These are phyloP conservation scores for Mariannaea elegans DNA, from an alignment of 2,329 filamentous ascomycete species.

Conservation along the genomic window DNA sequence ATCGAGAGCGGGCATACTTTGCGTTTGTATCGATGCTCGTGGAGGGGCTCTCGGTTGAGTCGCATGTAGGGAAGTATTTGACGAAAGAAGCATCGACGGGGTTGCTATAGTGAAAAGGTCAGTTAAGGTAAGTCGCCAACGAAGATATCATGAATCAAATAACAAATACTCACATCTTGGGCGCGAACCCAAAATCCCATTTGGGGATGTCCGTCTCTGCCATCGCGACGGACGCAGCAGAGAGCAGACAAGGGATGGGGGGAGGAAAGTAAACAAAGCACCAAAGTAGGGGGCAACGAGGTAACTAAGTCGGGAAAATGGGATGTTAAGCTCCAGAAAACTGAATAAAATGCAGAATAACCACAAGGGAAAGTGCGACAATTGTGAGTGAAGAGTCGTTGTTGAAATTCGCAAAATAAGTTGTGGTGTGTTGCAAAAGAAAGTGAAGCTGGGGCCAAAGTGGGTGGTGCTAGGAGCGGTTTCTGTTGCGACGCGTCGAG, in stretches of 20 bases:
- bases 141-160: accelerated
- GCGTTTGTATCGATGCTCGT: slow-evolving; percentile 17
- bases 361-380: slow-evolving; percentile 8
- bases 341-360: slow-evolving; percentile 11
- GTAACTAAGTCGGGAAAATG: not conserved
- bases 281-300: slow-evolving; percentile 30
- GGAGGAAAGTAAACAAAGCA: slow-evolving; percentile 42
- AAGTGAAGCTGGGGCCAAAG: slow-evolving; percentile 14
- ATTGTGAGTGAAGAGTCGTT: slow-evolving; percentile 23
- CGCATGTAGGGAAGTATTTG: slow-evolving; percentile 37
- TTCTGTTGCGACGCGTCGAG: slow-evolving; percentile 24
- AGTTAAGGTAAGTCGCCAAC: slow-evolving; percentile 12
- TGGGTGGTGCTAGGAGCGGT: slow-evolving; percentile 20
- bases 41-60: slow-evolving; percentile 3
- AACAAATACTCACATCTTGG: slow-evolving; percentile 29
- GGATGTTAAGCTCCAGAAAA: slow-evolving; percentile 20
- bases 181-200: slow-evolving; percentile 35
- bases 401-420: not conserved
- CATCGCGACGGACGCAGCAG: slow-evolving; percentile 39
- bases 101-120: slow-evolving; percentile 32
- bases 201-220: slow-evolving; percentile 30
- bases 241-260: not conserved
- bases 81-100: slow-evolving; percentile 37
- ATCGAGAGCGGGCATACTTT: slow-evolving; percentile 27
- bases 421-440: slow-evolving; percentile 22